Percentiles rank a stretch among this genome's conserved stretches.
Evolutionary conservation across 768 basidiomycete genomes (phyloP).

Genomic region (Mycena filopes): DNA sequence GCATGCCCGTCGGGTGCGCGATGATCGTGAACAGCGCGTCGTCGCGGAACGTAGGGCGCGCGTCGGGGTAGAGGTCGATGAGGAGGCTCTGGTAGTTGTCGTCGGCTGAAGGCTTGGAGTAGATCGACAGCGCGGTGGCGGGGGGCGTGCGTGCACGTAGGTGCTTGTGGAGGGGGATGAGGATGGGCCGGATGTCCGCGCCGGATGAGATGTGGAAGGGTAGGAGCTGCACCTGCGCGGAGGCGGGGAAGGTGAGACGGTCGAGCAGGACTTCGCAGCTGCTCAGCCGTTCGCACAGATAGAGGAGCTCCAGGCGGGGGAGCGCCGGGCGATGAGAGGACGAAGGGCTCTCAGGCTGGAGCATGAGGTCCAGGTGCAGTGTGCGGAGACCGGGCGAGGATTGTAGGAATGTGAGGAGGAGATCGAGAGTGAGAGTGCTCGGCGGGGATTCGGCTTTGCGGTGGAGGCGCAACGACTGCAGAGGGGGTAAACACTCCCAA

Average conservation of each 20-base stretch:
- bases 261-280: constrained; percentile 7
- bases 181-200: constrained; percentile 3
- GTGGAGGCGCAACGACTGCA: constrained; percentile 1
- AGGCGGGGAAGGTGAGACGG: constrained; percentile 9
- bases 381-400: constrained; percentile 10
- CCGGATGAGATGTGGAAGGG: not conserved
- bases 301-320: constrained; percentile 5
- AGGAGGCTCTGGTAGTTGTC: constrained; percentile 9
- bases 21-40: constrained; percentile 7
- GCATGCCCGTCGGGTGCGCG: not conserved
- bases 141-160: constrained; percentile 6
- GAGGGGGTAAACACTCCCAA: constrained; percentile 10
- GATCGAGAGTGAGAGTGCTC: not conserved
- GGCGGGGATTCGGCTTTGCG: not conserved
- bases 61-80: constrained; percentile 5
- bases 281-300: not conserved
- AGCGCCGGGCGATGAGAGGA: not conserved
- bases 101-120: constrained; percentile 1
- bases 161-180: constrained; percentile 1
- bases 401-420: constrained; percentile 6
- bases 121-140: constrained; percentile 6
- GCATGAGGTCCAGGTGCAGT: constrained; percentile 4
- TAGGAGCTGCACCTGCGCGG: constrained; percentile 1
- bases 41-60: no score
- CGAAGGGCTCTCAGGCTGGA: not conserved